Base-by-base conservation (phyloP, 305 asterid species). In the Andrographis paniculata region DNA sequence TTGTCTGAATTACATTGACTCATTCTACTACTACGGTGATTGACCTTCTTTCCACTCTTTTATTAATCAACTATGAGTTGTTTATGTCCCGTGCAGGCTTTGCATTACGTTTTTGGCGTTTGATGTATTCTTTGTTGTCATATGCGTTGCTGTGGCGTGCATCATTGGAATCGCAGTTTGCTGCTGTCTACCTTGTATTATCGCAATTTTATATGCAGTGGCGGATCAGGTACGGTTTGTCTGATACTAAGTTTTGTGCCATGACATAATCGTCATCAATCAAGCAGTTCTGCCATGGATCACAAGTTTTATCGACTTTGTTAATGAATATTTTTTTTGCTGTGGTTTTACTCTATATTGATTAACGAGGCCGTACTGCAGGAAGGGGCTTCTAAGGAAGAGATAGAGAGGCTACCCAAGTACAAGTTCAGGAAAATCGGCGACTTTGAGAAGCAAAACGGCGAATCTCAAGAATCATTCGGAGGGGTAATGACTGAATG, bases 311-410 rank as follows among this genome's bases (percentile, higher is more conserved):
- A n/a, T n/a, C n/a, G n/a, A n/a, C n/a, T n/a, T n/a, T n/a, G n/a
- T n/a, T n/a, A n/a, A n/a, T n/a, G n/a, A n/a, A n/a, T n/a, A 13
- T 37, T 3, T 9, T 4, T 14, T n/a, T 37, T 13, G 12, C 3
- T 33, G 5, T 37, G 3, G 5, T 2, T 12, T n/a, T 8, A n/a
- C 20, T 14, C 11, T 18, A 4, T 54, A 45, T 47, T 24, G 31
- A 42, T 14, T 27, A 30, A 21, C 43, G 47, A 17, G 48, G 16
- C 21, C 46, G 13, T 48, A 60, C 48, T 59, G 17, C 77, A 91
- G 99, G 99, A 91, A 73, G 99, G 99, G 63, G 99, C 99, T 59
- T 71, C 95, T 6, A 79, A 81, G 78, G 96, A 91, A 65, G 99
- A 80, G 53, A 82, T 91, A 10, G 94, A 87, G 49, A 75, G 84